Evolutionary conservation across 345 rosid genomes (phyloP), one percentile per base, ranked within the genome.

Genomic region (Pistacia integerrima): DNA sequence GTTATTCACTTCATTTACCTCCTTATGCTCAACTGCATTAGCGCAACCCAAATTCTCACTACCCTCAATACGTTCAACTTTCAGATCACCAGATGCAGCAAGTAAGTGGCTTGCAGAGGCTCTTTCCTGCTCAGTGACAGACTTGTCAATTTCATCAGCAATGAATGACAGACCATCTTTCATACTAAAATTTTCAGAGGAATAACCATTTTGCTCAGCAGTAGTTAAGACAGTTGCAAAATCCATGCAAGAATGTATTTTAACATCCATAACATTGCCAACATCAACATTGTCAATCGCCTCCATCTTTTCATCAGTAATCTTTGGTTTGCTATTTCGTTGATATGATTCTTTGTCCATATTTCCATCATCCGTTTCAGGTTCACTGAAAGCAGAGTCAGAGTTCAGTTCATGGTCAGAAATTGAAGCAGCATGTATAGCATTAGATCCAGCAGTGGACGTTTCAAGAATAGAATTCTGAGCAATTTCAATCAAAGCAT

Each of bases 401-500:
- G 83, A 82, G 63, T 78, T 83, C 74, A 80, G 38, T 59, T 84
- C 92, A 77, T 49, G 70, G 59, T 81, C 85, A 54, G 77, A 74
- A 76, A 66, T 30, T 48, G 86, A 81, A 70, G 79, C 71, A 55
- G 74, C 87, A 36, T 72, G 69, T 79, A 80, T 83, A 78, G 58
- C 75, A 73, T 79, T 71, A 55, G 72, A 84, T 54, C 70, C 80
- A 46, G 73, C 6, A 66, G 81, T 44, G 18, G 86, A 78, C 71
- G 84, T 86, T 71, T 90, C 88, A 44, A 81, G 86, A 71, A 90
- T 87, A 18, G 94, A 88, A 81, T 77, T 88, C 83, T 92, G 93
- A n/a, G 97, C 97, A 78, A 90, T 90, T 88, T 92, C 94, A 80
- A 92, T 84, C 72, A 92, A 70, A 28, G 94, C 97, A 79, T 92